Evolutionary conservation across 805 yeast species (phyloP).

Genomic region (Metschnikowia santaceciliae): DNA sequence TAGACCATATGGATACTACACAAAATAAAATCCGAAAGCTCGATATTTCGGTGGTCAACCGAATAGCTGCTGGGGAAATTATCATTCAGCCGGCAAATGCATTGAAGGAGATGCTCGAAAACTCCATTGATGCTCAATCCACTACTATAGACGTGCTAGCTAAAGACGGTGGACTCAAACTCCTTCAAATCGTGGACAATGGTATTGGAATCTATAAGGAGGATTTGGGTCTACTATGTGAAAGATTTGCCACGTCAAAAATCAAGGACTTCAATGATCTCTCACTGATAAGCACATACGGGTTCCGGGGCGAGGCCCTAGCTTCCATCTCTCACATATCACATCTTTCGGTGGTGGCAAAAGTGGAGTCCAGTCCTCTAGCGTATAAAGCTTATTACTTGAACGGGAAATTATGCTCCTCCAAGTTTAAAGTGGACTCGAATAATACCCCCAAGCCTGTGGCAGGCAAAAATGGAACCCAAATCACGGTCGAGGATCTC

Average conservation of each 20-base stretch:
- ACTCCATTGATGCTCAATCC: conserved; percentile 83
- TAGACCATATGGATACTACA: background rate
- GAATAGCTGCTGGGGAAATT: conserved; percentile 97
- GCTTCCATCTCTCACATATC: conserved; percentile 92
- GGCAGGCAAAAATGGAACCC: conserved; percentile 89
- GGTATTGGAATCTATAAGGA: conserved; percentile 75
- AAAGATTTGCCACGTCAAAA: conserved; percentile 91
- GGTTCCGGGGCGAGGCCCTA: conserved; percentile 95
- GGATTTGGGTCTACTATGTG: conserved; percentile 79
- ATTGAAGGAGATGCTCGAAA: conserved; percentile 86
- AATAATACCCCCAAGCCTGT: conserved; percentile 56
- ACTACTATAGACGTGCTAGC: conserved; percentile 70
- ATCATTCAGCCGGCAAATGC: conserved; percentile 94
- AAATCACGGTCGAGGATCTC: conserved; percentile 77
- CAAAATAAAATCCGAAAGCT: conserved; percentile 31
- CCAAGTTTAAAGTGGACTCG: conserved; percentile 33
- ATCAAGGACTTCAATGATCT: conserved; percentile 72
- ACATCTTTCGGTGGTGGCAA: conserved; percentile 75
- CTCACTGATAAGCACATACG: conserved; percentile 68
- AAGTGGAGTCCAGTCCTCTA: conserved; percentile 52
- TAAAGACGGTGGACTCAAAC: conserved; percentile 89
- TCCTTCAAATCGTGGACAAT: conserved; percentile 84
- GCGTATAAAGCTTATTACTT: conserved; percentile 71
- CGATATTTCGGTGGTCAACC: conserved; percentile 71
- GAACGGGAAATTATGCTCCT: conserved; percentile 57